Percentiles rank a stretch among this genome's conserved stretches.
Evolutionary conservation across 352 stramenopile genomes (phyloP).

Genomic region (Thraustochytrium sp.): DNA sequence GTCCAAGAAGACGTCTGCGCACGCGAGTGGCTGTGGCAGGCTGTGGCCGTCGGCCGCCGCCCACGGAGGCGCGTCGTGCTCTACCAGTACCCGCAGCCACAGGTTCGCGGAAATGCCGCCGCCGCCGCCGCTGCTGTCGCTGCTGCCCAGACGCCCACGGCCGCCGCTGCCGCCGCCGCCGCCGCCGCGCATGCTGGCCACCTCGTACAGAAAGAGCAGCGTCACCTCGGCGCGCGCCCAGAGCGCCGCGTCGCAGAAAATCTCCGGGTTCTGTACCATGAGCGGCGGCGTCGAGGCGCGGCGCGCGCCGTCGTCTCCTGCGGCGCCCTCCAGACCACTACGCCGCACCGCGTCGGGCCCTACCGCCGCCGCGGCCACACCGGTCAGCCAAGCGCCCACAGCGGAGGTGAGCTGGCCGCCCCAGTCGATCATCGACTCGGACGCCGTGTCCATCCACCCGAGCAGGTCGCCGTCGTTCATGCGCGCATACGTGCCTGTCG

Average conservation of each 20-base stretch:
- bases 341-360: neutral
- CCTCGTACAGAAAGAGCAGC: conserved; percentile 23
- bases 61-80: conserved; percentile 34
- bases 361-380: neutral
- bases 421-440: conserved; percentile 5
- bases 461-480: neutral
- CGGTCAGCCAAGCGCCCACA: conserved; percentile 8
- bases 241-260: conserved; percentile 4
- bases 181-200: neutral
- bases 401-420: conserved; percentile 16
- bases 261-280: neutral
- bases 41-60: neutral
- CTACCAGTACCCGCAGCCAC: neutral
- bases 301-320: neutral
- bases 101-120: too few relatives aligned
- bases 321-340: neutral
- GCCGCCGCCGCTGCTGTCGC: neutral
- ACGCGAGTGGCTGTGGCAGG: neutral
- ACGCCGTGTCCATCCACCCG: conserved; percentile 5
- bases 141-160: neutral
- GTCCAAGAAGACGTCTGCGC: neutral
- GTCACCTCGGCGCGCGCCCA: neutral
- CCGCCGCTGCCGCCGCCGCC: neutral
- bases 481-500: neutral
- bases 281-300: neutral